These are phyloP conservation scores for Ramalina intermedia DNA, from an alignment of 495 filamentous ascomycete species.

Conservation along the genomic window DNA sequence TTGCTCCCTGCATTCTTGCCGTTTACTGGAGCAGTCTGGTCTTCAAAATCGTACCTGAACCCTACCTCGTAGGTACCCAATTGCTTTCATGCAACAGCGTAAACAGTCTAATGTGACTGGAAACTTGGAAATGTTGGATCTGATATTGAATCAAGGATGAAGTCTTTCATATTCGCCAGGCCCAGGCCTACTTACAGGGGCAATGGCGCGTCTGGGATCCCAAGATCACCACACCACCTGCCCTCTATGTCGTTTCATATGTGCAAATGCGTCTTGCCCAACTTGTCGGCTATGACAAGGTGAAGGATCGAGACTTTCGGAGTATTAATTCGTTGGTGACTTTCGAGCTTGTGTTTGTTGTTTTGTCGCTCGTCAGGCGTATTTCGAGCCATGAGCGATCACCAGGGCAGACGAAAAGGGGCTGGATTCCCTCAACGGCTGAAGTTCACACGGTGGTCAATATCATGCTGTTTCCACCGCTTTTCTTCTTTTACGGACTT, in stretches of 20 bases:
- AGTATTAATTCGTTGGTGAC: neutral
- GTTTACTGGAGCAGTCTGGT: constrained; percentile 12
- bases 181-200: constrained; percentile 68
- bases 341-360: neutral
- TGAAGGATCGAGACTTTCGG: neutral
- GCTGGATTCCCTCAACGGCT: constrained; percentile 7
- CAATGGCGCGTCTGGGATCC: constrained; percentile 75
- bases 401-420: neutral
- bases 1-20: no score
- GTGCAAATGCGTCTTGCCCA: constrained; percentile 7
- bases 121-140: no score
- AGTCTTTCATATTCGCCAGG: constrained; percentile 88
- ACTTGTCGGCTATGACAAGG: neutral
- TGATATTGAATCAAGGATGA: constrained; percentile 49
- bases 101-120: neutral
- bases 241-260: constrained; percentile 54
- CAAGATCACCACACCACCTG: constrained; percentile 92
- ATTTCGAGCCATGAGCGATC: neutral
- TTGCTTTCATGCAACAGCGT: neutral
- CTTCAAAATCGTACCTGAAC: constrained; percentile 46
- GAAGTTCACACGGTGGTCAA: constrained; percentile 55
- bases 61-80: constrained; percentile 52
- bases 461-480: constrained; percentile 69
- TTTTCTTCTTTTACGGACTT: constrained; percentile 89
- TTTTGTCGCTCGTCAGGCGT: neutral